A percentile compares a stretch with the other conserved stretches of the same genome.
phyloP scores from a whole-genome alignment of 352 stramenopile genomes.

The Hyaloperonospora arabidopsidis region DNA sequence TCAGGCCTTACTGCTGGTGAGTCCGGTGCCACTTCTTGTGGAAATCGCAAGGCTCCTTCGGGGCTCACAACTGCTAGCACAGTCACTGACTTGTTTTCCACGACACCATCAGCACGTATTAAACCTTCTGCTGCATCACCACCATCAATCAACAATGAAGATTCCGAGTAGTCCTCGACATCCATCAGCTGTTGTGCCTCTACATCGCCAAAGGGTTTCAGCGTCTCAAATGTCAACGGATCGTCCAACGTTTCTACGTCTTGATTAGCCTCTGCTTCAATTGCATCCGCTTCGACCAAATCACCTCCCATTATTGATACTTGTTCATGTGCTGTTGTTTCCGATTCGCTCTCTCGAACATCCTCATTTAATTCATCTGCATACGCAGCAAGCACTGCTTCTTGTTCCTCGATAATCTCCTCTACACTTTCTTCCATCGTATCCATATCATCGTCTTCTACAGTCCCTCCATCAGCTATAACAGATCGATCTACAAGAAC shows the following conservation, averaged over 20 bases:
- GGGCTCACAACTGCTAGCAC: constrained; percentile 20
- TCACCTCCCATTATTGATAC: constrained; percentile 1
- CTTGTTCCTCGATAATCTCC: neutral
- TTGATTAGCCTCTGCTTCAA: neutral
- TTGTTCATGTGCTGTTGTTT: constrained; percentile 1
- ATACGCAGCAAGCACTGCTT: constrained; percentile 5
- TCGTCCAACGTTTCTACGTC: constrained; percentile 9
- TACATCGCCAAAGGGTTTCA: constrained; percentile 1
- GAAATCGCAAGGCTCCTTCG: constrained; percentile 18
- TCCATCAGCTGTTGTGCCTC: constrained; percentile 6
- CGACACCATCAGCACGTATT: constrained; percentile 1
- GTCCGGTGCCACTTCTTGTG: constrained; percentile 22
- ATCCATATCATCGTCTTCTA: neutral
- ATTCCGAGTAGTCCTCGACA: neutral
- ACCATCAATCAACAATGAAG: constrained; percentile 16
- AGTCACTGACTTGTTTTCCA: constrained; percentile 7
- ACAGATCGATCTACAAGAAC: neutral
- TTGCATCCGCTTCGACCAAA: neutral
- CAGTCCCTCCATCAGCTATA: neutral
- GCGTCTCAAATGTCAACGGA: constrained; percentile 11
- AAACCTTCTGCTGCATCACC: constrained; percentile 1
- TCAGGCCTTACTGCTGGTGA: constrained; percentile 27
- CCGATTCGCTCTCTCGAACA: constrained; percentile 3
- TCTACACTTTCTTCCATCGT: constrained; percentile 2
- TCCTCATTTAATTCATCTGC: constrained; percentile 4